phyloP scores from a whole-genome alignment of 768 basidiomycete species.

The Cystobasidium tubakii region DNA sequence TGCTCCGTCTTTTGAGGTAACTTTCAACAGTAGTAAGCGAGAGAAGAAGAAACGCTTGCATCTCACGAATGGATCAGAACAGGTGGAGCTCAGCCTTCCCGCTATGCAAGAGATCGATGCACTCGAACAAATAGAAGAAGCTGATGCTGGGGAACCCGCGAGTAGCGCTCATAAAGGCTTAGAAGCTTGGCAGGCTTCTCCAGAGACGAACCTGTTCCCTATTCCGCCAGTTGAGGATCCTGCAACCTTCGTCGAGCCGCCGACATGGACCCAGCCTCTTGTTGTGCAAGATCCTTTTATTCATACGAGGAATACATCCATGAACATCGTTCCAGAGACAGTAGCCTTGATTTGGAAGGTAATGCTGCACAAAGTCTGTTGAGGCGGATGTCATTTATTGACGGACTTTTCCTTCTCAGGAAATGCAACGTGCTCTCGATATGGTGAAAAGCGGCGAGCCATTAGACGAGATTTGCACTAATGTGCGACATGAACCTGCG shows the following conservation, averaged over 20 bases:
- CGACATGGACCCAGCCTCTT: constrained; percentile 40
- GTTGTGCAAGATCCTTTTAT: constrained; percentile 46
- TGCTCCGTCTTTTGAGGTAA: background rate
- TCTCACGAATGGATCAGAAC: background rate
- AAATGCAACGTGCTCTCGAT: constrained; percentile 39
- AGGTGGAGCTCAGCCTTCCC: background rate
- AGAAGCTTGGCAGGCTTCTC: background rate
- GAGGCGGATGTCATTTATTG: no score
- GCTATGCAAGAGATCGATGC: constrained; percentile 4
- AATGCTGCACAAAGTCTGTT: background rate
- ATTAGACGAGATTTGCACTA: constrained; percentile 38
- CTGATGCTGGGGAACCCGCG: background rate
- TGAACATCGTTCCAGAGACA: constrained; percentile 39
- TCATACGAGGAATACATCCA: constrained; percentile 40
- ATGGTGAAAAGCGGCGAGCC: constrained; percentile 38
- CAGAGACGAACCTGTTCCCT: constrained; percentile 13
- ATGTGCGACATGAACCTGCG: constrained; percentile 7
- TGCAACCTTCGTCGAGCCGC: constrained; percentile 5
- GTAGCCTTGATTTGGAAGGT: constrained; percentile 40
- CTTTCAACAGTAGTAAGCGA: background rate
- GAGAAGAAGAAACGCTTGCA: background rate
- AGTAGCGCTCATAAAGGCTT: constrained; percentile 10
- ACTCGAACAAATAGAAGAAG: background rate
- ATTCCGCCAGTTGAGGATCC: constrained; percentile 19
- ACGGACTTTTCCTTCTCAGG: constrained; percentile 7